Evolutionary conservation across 805 yeast species (phyloP).

Genomic region (Pichia eremophila): DNA sequence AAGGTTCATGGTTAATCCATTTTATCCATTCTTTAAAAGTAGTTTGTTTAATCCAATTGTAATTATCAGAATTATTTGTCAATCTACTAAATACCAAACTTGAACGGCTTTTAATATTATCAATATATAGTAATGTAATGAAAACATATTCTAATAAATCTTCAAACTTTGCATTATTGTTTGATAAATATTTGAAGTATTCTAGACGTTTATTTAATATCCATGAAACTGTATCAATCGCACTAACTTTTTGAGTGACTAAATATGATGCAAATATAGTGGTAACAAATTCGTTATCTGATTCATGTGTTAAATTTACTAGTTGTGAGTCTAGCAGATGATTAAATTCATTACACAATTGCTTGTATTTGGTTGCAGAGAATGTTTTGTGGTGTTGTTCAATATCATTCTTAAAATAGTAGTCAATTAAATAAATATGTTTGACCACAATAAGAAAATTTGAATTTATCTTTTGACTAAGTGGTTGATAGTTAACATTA

Average conservation of each 20-base stretch:
- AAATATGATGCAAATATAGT: conserved; percentile 19
- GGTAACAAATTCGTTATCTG: conserved; percentile 22
- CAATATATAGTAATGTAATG: conserved; percentile 21
- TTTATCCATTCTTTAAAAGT: conserved; percentile 19
- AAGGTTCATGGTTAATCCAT: conserved; percentile 18
- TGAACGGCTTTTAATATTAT: conserved; percentile 18
- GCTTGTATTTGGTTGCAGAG: conserved; percentile 12
- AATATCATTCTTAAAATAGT: conserved; percentile 16
- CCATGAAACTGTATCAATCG: conserved; percentile 17
- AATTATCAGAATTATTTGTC: conserved; percentile 13
- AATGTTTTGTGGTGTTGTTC: conserved; percentile 4
- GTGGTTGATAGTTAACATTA: conserved; percentile 1
- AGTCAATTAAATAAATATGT: conserved; percentile 17
- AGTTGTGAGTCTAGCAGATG: conserved; percentile 15
- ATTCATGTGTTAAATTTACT: conserved; percentile 15
- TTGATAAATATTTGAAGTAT: conserved; percentile 7
- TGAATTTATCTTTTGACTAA: conserved; percentile 11
- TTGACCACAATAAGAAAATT: conserved; percentile 19
- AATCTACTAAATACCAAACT: conserved; percentile 15
- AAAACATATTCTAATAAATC: conserved; percentile 21
- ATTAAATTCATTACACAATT: conserved; percentile 13
- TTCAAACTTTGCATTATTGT: conserved; percentile 14
- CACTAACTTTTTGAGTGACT: conserved; percentile 12
- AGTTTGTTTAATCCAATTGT: conserved; percentile 23
- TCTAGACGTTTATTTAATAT: conserved; percentile 16